Base-by-base conservation (phyloP, 1,139 yeast species). In the Debaryomyces fabryi region DNA sequence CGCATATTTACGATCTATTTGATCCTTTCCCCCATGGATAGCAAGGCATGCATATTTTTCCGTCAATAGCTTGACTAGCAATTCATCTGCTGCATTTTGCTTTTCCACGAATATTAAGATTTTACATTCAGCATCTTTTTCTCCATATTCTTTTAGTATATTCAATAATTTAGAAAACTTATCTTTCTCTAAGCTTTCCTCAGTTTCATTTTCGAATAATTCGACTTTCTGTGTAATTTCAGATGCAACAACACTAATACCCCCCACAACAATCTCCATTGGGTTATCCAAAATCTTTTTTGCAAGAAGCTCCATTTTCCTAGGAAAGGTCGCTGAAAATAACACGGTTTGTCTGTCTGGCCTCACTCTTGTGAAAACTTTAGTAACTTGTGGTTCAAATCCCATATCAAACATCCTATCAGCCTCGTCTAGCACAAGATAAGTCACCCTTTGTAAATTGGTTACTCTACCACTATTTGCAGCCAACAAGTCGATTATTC, bases 321-420 rank as follows among this genome's bases (percentile, higher is more conserved):
- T 73, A 0, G 98, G 97, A 57, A 93, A 91, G 0, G 99, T 95
- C 0, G 99, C 99, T 9, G 97, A 89, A 63, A 93, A 93, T 33
- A 95, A 67, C 5, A 92, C 95, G n/a, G 96, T 88, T 62, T 93
- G 99, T 47, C 87, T 74, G 61, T 92, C 97, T 0, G 96, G 96
- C 46, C 98, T 76, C 1, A 90, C 79, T 40, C 88, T 88, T 27
- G 81, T 76, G 59, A 91, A 76, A 25, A 95, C 86, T 59, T 90
- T 89, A 58, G 82, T 84, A 3, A 95, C 92, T 63, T 95, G 99
- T 0, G 99, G 99, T 60, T 91, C 99, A 69, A 95, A 95, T 1
- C 99, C 99, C 81, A 93, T 76, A 67, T 93, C 99, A 70, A 92
- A 92, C 88, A 93, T 85, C 57, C 99, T 72, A 67, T 95, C 99